These are phyloP conservation scores for Leucocoprinus sp. DNA, from an alignment of 768 basidiomycete genomes.

Conservation along the genomic window DNA sequence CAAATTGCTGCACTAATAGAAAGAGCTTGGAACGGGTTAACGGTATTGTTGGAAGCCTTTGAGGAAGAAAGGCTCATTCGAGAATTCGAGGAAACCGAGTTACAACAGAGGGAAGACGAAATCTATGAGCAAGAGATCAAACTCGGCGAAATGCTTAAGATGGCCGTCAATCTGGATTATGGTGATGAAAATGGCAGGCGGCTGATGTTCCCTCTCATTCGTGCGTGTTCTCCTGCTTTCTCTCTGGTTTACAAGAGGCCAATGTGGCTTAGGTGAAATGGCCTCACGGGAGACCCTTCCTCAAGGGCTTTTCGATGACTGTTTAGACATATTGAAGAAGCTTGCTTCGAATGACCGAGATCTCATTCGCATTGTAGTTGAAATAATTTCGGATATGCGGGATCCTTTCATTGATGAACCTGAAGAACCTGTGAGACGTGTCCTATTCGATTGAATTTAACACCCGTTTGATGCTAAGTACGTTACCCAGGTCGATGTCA, in stretches of 20 bases:
- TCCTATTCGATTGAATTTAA: not conserved
- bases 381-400: conserved; percentile 76
- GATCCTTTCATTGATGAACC: conserved; percentile 36
- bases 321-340: conserved; percentile 74
- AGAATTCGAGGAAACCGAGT: conserved; percentile 25
- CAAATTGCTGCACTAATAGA: conserved; percentile 71
- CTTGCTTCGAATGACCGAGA: conserved; percentile 73
- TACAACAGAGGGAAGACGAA: conserved; percentile 37
- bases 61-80: conserved; percentile 19
- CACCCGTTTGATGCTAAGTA: not conserved
- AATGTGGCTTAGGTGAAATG: conserved; percentile 57
- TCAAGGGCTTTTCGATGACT: conserved; percentile 56
- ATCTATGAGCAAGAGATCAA: conserved; percentile 51
- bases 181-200: conserved; percentile 86
- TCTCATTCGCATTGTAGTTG: conserved; percentile 81
- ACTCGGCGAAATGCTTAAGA: conserved; percentile 71
- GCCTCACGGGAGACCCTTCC: conserved; percentile 65
- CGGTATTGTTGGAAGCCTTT: conserved; percentile 18
- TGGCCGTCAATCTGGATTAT: conserved; percentile 81
- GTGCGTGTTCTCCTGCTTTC: conserved; percentile 36
- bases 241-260: conserved; percentile 1
- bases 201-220: conserved; percentile 80
- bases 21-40: conserved; percentile 51
- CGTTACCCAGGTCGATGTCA: conserved; percentile 11
- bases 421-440: conserved; percentile 3